Evolutionary conservation across 352 stramenopile species (phyloP).

Genomic region (Phytophthora pistaciae): DNA sequence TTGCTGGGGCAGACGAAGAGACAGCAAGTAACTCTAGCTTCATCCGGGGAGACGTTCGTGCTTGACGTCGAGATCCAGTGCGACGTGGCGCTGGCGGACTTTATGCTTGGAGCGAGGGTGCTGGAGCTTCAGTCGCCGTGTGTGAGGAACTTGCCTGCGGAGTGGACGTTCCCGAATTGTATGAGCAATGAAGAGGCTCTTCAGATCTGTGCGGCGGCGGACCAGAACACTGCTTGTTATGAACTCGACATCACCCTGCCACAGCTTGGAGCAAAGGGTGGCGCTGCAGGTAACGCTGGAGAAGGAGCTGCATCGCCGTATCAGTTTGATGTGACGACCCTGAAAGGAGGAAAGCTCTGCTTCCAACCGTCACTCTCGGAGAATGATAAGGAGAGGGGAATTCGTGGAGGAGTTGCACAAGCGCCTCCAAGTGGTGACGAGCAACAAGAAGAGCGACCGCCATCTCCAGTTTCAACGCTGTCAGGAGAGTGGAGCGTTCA

Average conservation of each 20-base stretch:
- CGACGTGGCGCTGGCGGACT: conserved; percentile 64
- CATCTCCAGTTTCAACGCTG: conserved; percentile 18
- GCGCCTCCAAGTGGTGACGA: background rate
- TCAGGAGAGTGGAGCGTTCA: conserved; percentile 58
- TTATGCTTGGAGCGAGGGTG: conserved; percentile 50
- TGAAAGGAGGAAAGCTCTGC: conserved; percentile 57
- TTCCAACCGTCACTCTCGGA: conserved; percentile 35
- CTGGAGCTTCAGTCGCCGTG: conserved; percentile 45
- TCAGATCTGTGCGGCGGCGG: conserved; percentile 38
- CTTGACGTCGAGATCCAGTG: conserved; percentile 52
- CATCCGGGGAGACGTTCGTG: conserved; percentile 24
- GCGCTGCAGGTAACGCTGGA: background rate
- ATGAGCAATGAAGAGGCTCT: conserved; percentile 61
- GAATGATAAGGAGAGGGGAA: background rate
- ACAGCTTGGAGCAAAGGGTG: conserved; percentile 6
- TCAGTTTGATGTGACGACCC: conserved; percentile 31
- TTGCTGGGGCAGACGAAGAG: conserved; percentile 33
- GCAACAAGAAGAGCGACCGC: conserved; percentile 23
- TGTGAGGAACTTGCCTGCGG: conserved; percentile 47
- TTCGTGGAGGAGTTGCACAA: background rate
- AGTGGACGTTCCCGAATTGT: conserved; percentile 54
- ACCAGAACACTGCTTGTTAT: conserved; percentile 59
- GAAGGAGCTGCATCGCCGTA: conserved; percentile 8
- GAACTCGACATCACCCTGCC: conserved; percentile 63
- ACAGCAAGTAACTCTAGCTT: conserved; percentile 32